A percentile compares a stretch with the other conserved stretches of the same genome.
Conservation (phyloP, 768 basidiomycete species). For the Pisolithus sp. region DNA sequence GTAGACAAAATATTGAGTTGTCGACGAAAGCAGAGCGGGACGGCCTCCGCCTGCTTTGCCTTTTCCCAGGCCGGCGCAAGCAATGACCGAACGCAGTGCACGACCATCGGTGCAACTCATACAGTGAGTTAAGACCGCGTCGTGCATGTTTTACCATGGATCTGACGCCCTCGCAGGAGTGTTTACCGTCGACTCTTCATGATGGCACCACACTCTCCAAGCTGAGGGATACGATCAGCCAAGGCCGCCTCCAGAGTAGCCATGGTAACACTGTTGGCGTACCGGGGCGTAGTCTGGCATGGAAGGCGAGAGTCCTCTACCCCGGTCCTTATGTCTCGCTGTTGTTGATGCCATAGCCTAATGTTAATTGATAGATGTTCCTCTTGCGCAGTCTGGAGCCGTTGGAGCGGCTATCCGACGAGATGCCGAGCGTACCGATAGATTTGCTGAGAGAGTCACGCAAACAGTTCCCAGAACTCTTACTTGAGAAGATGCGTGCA, state of each 20-base stretch:
- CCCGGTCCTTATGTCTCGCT: slow-evolving; percentile 9
- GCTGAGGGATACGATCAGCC: slow-evolving; percentile 59
- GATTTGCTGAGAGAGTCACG: slow-evolving; percentile 44
- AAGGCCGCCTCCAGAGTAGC: slow-evolving; percentile 45
- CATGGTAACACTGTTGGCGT: slow-evolving; percentile 39
- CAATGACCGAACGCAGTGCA: neutral
- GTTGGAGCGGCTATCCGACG: slow-evolving; percentile 43
- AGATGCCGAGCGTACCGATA: slow-evolving; percentile 31
- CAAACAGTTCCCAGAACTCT: slow-evolving; percentile 47
- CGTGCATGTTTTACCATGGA: neutral
- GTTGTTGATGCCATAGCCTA: slow-evolving; percentile 16
- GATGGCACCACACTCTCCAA: slow-evolving; percentile 52
- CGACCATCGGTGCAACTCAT: slow-evolving; percentile 18
- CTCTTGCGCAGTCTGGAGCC: slow-evolving; percentile 56
- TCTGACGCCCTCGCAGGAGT: slow-evolving; percentile 21
- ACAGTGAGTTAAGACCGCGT: slow-evolving; percentile 16
- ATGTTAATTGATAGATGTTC: slow-evolving; percentile 48
- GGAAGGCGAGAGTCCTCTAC: slow-evolving; percentile 52
- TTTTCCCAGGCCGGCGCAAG: neutral
- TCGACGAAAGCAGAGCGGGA: neutral
- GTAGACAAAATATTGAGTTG: too few species aligned
- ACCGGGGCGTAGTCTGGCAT: slow-evolving; percentile 73
- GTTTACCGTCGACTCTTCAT: slow-evolving; percentile 42
- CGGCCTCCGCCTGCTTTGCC: neutral
- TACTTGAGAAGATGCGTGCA: slow-evolving; percentile 68